Conservation (phyloP, 305 asterid genomes). For the Withania somnifera region DNA sequence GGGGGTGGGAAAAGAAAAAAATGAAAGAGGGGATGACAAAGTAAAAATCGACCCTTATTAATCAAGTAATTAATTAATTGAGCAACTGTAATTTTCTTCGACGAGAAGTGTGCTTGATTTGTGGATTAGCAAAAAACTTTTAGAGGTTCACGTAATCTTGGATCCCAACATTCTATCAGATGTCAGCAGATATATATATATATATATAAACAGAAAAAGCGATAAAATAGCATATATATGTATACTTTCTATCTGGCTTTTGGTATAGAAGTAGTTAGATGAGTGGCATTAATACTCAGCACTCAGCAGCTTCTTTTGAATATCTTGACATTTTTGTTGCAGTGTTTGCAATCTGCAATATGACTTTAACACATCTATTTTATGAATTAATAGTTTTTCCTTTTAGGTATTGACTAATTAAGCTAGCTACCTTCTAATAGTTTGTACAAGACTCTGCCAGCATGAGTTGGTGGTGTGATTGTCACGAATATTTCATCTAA, state of each 20-base stretch:
- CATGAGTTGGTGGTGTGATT: no score
- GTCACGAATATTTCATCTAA: no score
- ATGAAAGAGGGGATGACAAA: no score
- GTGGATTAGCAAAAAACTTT: no score
- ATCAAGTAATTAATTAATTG: no score
- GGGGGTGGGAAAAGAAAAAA: no score
- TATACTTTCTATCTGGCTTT: not conserved
- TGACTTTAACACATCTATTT: not conserved
- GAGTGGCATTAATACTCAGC: not conserved
- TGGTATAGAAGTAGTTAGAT: not conserved
- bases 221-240: not conserved
- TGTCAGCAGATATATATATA: not conserved
- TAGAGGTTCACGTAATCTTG: not conserved
- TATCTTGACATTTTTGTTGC: not conserved
- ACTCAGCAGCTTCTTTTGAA: not conserved
- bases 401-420: conserved; percentile 2
- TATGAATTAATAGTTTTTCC: not conserved
- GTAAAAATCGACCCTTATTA: no score
- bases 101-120: no score
- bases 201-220: not conserved
- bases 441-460: not conserved
- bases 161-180: not conserved
- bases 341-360: not conserved
- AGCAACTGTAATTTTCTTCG: no score
- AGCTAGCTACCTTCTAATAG: not conserved